phyloP scores from a whole-genome alignment of 2,329 filamentous ascomycete species.

The Aureobasidium musti region DNA sequence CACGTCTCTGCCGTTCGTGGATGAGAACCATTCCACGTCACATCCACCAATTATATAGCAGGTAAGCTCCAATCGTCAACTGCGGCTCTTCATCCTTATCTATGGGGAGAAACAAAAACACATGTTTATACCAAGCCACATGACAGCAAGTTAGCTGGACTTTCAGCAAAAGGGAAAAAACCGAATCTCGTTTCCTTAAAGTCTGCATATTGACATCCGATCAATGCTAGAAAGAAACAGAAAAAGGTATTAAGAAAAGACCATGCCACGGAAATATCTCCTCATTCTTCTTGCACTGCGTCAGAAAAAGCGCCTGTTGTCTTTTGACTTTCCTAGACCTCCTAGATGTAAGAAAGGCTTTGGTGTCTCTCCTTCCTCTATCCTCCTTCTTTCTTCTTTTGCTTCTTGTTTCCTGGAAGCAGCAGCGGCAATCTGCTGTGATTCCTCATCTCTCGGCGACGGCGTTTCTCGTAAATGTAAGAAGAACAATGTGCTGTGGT shows the following conservation, averaged over 20 bases:
- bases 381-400: neutral
- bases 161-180: neutral
- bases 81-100: too few species aligned
- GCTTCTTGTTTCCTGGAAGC: neutral
- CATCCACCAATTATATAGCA: neutral
- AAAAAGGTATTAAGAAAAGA: neutral
- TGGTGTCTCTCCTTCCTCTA: neutral
- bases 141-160: neutral
- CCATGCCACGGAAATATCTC: neutral
- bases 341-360: neutral
- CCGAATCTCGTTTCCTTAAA: neutral
- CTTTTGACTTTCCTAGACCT: conserved; percentile 9
- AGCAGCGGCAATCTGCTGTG: neutral
- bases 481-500: conserved; percentile 11
- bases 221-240: neutral
- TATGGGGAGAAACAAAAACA: too few species aligned
- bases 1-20: neutral
- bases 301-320: conserved; percentile 2
- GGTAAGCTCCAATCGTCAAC: too few species aligned
- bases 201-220: conserved; percentile 23
- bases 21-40: neutral
- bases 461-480: conserved; percentile 26
- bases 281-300: neutral
- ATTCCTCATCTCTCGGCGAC: conserved; percentile 24
- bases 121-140: neutral